Evolutionary conservation across 2,329 filamentous ascomycete genomes (phyloP).

Genomic region (Sphaerulina musiva): DNA sequence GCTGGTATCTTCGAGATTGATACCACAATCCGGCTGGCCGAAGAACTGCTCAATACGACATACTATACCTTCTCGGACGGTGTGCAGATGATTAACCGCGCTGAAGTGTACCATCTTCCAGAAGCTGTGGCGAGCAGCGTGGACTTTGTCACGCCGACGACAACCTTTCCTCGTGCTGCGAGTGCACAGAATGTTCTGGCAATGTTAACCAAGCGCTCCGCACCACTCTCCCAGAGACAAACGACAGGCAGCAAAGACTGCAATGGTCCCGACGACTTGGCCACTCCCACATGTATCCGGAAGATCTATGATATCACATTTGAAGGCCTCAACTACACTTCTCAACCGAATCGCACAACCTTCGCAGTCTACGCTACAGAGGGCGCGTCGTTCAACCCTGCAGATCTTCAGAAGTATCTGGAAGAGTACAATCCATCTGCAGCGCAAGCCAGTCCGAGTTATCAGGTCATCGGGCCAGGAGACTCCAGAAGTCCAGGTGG

Average conservation of each 20-base stretch:
- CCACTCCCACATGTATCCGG: slow-evolving; percentile 21
- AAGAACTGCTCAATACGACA: slow-evolving; percentile 21
- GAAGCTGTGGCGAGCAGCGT: slow-evolving; percentile 13
- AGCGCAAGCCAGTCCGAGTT: slow-evolving; percentile 16
- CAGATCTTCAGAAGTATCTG: slow-evolving; percentile 20
- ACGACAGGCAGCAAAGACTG: slow-evolving; percentile 7
- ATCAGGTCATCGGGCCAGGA: slow-evolving; percentile 18
- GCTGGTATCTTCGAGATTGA: slow-evolving; percentile 20
- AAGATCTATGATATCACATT: slow-evolving; percentile 21
- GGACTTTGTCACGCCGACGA: slow-evolving; percentile 23
- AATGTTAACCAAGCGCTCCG: not conserved
- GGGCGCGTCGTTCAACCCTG: slow-evolving; percentile 19
- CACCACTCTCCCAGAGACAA: not conserved
- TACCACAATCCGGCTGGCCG: slow-evolving; percentile 17
- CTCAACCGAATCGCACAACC: slow-evolving; percentile 21
- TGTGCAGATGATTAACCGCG: slow-evolving; percentile 12
- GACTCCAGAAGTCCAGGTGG: slow-evolving; percentile 14
- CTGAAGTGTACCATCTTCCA: slow-evolving; percentile 19
- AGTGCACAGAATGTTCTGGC: not conserved
- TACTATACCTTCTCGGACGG: slow-evolving; percentile 22
- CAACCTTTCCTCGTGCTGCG: slow-evolving; percentile 14
- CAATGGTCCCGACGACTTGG: slow-evolving; percentile 11
- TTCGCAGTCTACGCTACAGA: slow-evolving; percentile 26
- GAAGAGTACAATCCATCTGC: slow-evolving; percentile 21
- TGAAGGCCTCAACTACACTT: slow-evolving; percentile 17